Conservation (phyloP, 345 rosid species). For the Eucalyptus guilfoylei region DNA sequence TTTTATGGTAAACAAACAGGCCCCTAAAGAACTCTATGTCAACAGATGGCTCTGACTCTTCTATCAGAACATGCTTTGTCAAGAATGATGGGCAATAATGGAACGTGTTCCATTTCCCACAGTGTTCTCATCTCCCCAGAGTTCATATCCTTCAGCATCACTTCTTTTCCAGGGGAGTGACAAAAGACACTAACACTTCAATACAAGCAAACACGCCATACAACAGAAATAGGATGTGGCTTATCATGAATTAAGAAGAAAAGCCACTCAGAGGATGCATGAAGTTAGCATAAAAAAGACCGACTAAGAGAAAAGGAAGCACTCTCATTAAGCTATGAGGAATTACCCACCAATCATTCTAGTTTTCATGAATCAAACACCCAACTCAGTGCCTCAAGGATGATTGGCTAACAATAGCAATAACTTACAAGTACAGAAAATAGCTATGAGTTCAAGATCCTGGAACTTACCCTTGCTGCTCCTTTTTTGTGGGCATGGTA, state of each 20-base stretch:
- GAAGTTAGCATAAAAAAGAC: background rate
- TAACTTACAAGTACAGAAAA: background rate
- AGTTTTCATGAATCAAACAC: background rate
- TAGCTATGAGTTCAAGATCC: background rate
- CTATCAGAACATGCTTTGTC: background rate
- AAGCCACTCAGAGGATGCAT: background rate
- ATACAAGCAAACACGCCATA: background rate
- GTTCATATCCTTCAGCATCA: background rate
- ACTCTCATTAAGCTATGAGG: background rate
- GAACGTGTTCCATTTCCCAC: background rate
- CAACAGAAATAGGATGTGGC: background rate
- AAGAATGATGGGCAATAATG: background rate
- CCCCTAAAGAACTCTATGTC: background rate
- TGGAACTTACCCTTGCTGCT: conserved; percentile 66
- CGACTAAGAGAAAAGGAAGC: background rate
- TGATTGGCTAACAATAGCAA: background rate
- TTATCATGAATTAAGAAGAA: background rate
- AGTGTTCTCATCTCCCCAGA: background rate
- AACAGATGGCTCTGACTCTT: background rate
- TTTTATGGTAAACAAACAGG: background rate
- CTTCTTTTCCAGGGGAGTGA: background rate
- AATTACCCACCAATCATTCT: background rate
- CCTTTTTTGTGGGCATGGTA: conserved; percentile 75
- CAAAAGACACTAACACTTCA: background rate
- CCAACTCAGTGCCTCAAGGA: background rate